Evolutionary conservation across 2,329 filamentous ascomycete genomes (phyloP).

Genomic region (Cytospora paraplurivora): DNA sequence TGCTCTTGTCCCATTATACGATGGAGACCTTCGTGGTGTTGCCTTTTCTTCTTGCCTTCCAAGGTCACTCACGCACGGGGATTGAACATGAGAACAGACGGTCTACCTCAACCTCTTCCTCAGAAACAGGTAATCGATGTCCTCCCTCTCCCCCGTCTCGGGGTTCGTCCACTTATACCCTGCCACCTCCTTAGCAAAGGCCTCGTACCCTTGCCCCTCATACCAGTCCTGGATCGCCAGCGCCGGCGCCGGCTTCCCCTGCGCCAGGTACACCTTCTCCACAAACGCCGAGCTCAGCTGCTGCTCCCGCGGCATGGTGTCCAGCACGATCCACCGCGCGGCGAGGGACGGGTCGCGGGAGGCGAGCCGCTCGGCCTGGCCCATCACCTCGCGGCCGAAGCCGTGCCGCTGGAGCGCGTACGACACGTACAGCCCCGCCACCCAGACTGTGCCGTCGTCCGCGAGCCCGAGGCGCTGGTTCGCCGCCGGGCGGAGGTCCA

Average conservation of each 20-base stretch:
- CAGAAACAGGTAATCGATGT: slow-evolving; percentile 24
- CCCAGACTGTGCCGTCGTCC: slow-evolving; percentile 37
- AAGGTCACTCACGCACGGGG: neutral
- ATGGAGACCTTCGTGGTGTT: neutral
- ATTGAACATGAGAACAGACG: too few species aligned
- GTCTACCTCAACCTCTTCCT: slow-evolving; percentile 10
- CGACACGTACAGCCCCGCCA: slow-evolving; percentile 46
- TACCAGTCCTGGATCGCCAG: slow-evolving; percentile 26
- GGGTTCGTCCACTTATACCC: slow-evolving; percentile 23
- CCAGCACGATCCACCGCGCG: slow-evolving; percentile 20
- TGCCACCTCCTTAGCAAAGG: slow-evolving; percentile 12
- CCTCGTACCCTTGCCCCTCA: slow-evolving; percentile 26
- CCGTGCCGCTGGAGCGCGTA: slow-evolving; percentile 28
- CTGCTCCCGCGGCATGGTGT: slow-evolving; percentile 26
- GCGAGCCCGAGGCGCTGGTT: slow-evolving; percentile 39
- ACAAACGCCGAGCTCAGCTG: slow-evolving; percentile 21
- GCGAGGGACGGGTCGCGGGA: neutral
- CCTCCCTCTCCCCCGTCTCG: slow-evolving; percentile 24
- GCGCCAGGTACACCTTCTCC: slow-evolving; percentile 14
- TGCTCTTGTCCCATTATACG: too few species aligned
- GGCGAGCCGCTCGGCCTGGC: slow-evolving; percentile 13
- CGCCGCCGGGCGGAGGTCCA: slow-evolving; percentile 39
- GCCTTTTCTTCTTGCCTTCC: too few species aligned
- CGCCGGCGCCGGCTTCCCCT: slow-evolving; percentile 10
- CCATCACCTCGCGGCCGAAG: slow-evolving; percentile 26